phyloP scores from a whole-genome alignment of 768 basidiomycete genomes.

The Termitomyces sp. region DNA sequence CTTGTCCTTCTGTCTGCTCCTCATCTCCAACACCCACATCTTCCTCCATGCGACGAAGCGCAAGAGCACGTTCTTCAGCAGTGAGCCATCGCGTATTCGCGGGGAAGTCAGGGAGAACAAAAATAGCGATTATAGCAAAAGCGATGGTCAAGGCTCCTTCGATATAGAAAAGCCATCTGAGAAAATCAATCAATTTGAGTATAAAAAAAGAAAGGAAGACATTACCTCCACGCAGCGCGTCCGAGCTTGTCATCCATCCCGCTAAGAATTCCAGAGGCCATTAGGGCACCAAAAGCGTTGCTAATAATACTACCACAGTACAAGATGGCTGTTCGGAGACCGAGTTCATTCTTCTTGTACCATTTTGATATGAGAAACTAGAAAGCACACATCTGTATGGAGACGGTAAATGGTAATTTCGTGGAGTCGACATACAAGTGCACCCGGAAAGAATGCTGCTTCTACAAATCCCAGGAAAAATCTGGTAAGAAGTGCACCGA shows the following conservation, averaged over 20 bases:
- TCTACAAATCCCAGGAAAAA: constrained; percentile 78
- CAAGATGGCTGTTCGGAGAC: constrained; percentile 60
- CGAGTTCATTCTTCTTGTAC: constrained; percentile 72
- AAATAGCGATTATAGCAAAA: constrained; percentile 45
- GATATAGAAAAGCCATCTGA: constrained; percentile 68
- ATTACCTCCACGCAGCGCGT: constrained; percentile 65
- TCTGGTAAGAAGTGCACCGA: constrained; percentile 58
- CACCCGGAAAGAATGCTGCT: constrained; percentile 68
- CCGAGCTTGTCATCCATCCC: constrained; percentile 67
- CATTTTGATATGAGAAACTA: constrained; percentile 57
- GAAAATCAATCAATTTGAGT: not conserved
- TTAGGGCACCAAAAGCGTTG: constrained; percentile 77
- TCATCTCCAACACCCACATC: constrained; percentile 34
- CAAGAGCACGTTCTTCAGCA: constrained; percentile 48
- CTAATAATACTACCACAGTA: constrained; percentile 70
- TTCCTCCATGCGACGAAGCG: constrained; percentile 55
- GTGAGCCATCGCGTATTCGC: constrained; percentile 51
- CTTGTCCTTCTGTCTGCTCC: constrained; percentile 19
- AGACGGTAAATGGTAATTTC: constrained; percentile 2
- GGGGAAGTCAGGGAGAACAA: constrained; percentile 74
- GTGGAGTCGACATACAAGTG: constrained; percentile 30
- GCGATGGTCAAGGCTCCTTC: constrained; percentile 56
- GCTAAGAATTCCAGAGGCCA: constrained; percentile 71
- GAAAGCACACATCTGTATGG: not conserved
- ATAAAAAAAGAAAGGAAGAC: not conserved